Conservation (phyloP, 2,329 filamentous ascomycete genomes). For the Aciculosporium take region DNA sequence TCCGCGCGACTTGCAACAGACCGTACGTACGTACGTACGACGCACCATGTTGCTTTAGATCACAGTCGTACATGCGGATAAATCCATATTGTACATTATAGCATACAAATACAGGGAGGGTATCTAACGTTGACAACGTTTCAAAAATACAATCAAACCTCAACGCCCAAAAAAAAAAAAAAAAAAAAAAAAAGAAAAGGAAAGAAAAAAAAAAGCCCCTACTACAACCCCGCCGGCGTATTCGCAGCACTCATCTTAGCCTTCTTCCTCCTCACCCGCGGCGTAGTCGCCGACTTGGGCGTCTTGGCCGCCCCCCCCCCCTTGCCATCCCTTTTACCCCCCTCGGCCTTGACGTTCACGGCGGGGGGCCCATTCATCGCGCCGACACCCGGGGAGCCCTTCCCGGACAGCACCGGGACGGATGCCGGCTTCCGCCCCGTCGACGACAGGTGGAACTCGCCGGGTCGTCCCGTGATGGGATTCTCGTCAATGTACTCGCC, state of each 20-base stretch:
- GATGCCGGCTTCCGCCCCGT: slow-evolving; percentile 43
- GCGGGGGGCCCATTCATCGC: slow-evolving; percentile 21
- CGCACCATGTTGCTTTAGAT: too few species aligned
- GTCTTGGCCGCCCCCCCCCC: slow-evolving; percentile 30
- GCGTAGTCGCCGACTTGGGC: slow-evolving; percentile 24
- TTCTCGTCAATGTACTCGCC: slow-evolving; percentile 56
- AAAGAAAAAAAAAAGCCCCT: not conserved
- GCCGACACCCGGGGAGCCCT: slow-evolving; percentile 18
- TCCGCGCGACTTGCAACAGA: too few species aligned
- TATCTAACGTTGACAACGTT: too few species aligned
- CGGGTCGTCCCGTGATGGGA: slow-evolving; percentile 50
- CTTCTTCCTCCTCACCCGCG: slow-evolving; percentile 34
- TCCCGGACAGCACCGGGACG: slow-evolving; percentile 19
- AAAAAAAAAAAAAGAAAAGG: not conserved
- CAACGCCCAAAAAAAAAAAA: too few species aligned
- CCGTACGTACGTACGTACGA: too few species aligned
- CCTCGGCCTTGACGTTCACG: slow-evolving; percentile 27
- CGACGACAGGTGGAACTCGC: slow-evolving; percentile 49
- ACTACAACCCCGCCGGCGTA: slow-evolving; percentile 18
- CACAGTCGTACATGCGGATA: too few species aligned
- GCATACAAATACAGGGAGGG: too few species aligned
- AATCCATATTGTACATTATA: too few species aligned
- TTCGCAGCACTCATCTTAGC: slow-evolving; percentile 26
- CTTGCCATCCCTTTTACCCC: slow-evolving; percentile 32
- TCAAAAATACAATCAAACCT: too few species aligned